Base-by-base conservation (phyloP, 495 filamentous ascomycete species). In the Evansstolkia leycettana region DNA sequence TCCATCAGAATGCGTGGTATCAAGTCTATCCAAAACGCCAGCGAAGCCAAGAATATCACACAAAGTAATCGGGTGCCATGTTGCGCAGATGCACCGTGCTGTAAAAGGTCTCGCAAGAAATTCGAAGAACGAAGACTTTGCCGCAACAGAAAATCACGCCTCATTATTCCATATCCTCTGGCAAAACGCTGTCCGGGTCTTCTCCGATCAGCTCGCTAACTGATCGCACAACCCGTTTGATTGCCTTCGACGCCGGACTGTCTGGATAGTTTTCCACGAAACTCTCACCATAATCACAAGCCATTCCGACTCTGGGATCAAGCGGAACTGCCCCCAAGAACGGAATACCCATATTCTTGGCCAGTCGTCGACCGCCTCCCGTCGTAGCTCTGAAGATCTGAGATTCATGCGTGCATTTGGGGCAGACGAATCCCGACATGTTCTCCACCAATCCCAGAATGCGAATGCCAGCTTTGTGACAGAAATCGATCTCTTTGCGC, bases 341-440 rank as follows among this genome's bases (percentile, higher is more conserved):
- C 1, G 82, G 80, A 11, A 98, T 82, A 5, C 71, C 70, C 69
- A 82, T 85, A 52, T 93, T 87, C 58, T 77, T 69, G 2, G 88
- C 89, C 39, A 98, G 54, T 25, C 67, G 73, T 38, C 68, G 65
- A 7, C 81, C 90, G 4, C 90, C 92, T 7, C 90, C 90, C 1
- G 92, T 98, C 13, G 84, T 92, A 4, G 89, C 83, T 39, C 75
- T 72, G 59, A 96, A 98, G 23, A 98, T 92, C 51, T 93, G 73
- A 34, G 70, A 82, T 52, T 77, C 68, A 39, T 84, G 74, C 24
- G 69, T 79, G 55, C 90, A 98, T 26, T 80, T 84, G 3, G 84
- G 84, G 54, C 90, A 98, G 26, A 96, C 86, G 56, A 94, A 98
- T 7, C 86, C 84, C 33, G 76, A 80, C 90, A 98, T 98, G 54